Base-by-base conservation (phyloP, 2,329 filamentous ascomycete species). In the Colletotrichum noveboracense region DNA sequence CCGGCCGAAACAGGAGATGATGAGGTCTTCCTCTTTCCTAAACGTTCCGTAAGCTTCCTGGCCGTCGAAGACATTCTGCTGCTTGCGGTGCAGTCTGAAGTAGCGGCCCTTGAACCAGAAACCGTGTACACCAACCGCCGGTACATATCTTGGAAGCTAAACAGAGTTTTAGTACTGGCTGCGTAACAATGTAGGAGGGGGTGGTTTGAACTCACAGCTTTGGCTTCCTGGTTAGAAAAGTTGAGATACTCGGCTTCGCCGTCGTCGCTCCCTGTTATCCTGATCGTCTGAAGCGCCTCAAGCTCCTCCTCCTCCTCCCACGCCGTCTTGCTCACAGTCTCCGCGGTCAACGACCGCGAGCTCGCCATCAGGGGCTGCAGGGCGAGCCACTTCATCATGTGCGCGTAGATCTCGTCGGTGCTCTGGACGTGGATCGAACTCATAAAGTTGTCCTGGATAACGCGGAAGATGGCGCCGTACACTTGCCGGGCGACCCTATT, bases 361-460 rank as follows among this genome's bases (percentile, higher is more conserved):
- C 87, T 87, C 36, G 85, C 85, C 75, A 91, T 87, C 26, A 84
- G 85, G 12, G 88, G 88, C 79, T 92, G 89, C 55, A 86, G 81
- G 0, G 89, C 88, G 9, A 93, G 86, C 85, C 89, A 93, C 68
- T 88, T 87, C 85, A 93, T 91, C 65, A 93, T 79, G 68, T 93
- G 89, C 5, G 80, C 67, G 79, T 92, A 92, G 32, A 93, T 91
- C 70, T 90, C 88, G 78, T 93, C 91, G 58, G 86, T 86, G 75
- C 88, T 89, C 73, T 84, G 86, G 64, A 93, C 85, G 66, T 88
- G 87, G 71, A 93, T 86, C 76, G 85, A 87, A 67, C 88, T 87
- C 82, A 88, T 89, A 70, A 91, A 85, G 77, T 91, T 85, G 8
- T 82, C 80, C n/a, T 82, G 82, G 32, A 90, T 76, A 18, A 89